Evolutionary conservation across 805 yeast genomes (phyloP), one percentile per base, ranked within the genome.

Genomic region (Schizosaccharomyces japonicus): DNA sequence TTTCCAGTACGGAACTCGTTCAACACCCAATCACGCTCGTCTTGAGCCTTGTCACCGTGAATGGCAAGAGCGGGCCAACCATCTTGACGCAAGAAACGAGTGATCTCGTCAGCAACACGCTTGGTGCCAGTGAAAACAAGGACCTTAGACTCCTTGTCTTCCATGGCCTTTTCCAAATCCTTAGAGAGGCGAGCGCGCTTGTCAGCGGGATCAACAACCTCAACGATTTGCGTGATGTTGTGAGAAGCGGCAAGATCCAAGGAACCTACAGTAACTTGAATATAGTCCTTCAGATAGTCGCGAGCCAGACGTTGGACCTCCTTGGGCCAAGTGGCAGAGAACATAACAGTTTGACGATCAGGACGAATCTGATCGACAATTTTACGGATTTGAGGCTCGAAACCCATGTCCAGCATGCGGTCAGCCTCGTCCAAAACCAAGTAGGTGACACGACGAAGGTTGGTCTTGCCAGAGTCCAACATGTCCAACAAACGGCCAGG

Each of bases 261-360:
- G 50, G 96, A 90, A 65, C 98, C 98, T 63, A 90, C 69, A 59
- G 81, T 87, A 55, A 90, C 96, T 70, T 90, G 96, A 61, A 90
- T 87, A 60, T 87, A 90, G 63, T 90, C 94, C 49, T 73, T 66
- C 62, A 87, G 72, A 66, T 82, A 90, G 65, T 90, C 98, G 59
- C 78, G 73, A 55, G 95, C 92, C 61, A 90, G 72, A 56, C 76
- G 71, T 71, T 87, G 92, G 53, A 90, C 96, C 65, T 83, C 93
- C 73, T 85, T 87, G 58, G 98, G 98, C 98, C 98, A 90, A 49
- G 98, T 90, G 56, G 98, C 98, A 52, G 96, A 87, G 96, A 96
- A 90, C 95, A 90, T 83, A 58, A 87, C 72, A 52, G 98, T 90
- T 70, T 90, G 98, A 72, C 96, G 84, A 66, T 90, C 98, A 52